Evolutionary conservation across 192 early-diverging fungal species (phyloP).

Genomic region (Diversispora epigaea): DNA sequence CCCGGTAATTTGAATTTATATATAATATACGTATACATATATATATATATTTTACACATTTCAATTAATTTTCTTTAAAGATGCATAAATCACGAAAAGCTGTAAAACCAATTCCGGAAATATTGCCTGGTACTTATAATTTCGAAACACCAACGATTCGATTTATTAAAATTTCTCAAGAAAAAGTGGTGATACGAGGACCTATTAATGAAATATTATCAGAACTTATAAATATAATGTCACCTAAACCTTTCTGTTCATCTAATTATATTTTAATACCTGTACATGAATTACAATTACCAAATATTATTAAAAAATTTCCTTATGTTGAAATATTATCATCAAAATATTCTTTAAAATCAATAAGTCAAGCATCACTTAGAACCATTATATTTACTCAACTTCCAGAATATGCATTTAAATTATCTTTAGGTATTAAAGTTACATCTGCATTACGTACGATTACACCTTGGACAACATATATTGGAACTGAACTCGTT

Average conservation of each 20-base stretch:
- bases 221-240: constrained; percentile 38
- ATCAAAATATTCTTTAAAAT: constrained; percentile 35
- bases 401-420: constrained; percentile 45
- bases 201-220: constrained; percentile 41
- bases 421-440: constrained; percentile 64
- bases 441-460: constrained; percentile 65
- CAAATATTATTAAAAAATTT: constrained; percentile 54
- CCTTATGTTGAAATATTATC: constrained; percentile 45
- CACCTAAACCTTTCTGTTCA: constrained; percentile 20
- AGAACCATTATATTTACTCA: constrained; percentile 53
- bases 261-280: constrained; percentile 52
- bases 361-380: constrained; percentile 59
- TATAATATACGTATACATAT: too few species aligned
- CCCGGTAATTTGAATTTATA: constrained; percentile 39
- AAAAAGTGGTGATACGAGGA: constrained; percentile 46
- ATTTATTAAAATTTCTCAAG: constrained; percentile 53
- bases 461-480: constrained; percentile 62
- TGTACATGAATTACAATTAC: constrained; percentile 61
- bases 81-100: constrained; percentile 65
- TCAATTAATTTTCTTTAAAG: constrained; percentile 5
- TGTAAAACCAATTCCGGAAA: constrained; percentile 51
- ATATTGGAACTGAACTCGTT: constrained; percentile 56
- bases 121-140: constrained; percentile 42
- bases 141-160: constrained; percentile 44
- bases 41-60: not conserved